Evolutionary conservation across 148 eudicot genomes (phyloP), one percentile per base, ranked within the genome.

Genomic region (Fagopyrum tataricum): DNA sequence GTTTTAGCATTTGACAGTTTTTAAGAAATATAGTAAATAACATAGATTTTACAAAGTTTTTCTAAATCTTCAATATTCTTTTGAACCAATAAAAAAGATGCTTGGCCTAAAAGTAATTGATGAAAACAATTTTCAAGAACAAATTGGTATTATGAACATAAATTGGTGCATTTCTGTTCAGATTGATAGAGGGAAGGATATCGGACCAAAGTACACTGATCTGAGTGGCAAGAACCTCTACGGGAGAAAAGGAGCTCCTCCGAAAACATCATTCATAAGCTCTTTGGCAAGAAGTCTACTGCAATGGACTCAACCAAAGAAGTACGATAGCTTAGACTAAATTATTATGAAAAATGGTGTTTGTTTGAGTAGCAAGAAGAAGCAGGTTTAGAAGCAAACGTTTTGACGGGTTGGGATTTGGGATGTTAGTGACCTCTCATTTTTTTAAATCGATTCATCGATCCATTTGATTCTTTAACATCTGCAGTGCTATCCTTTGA

Each of bases 271-370:
- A 24, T 79, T 91, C 44, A 79, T 90, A 62, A 78, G 84, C 78
- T 79, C 87, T 15, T 82, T 90, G 70, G 88, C 96, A 20, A 90
- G 85, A 87, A 87, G 56, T 74, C 43, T 91, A 78, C 83, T 83
- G 64, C 91, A 84, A 4, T 91, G 98, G 98, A 76, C 92, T 71
- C 93, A 90, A 44, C 98, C 98, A 15, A 95, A 88, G 81, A 95
- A 95, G 71, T 91, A 78, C 68, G 96, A 95, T 46, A 67, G 77
- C 77, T 75, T 75, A 75, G 77, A 75, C 59, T 75, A 41, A 75
- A 47, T 11, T 41, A 31, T 2, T 37, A 23, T 56, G 12, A 17
- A 9, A 41, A 40, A 26, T 13, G 43, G 24, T 42, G 42, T 11
- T 59, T 23, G 68, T 26, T 62, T 62, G n/a, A 37, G 37, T 62